Evolutionary conservation across 179 eudicot genomes (phyloP).

Genomic region (Spinacia oleracea): DNA sequence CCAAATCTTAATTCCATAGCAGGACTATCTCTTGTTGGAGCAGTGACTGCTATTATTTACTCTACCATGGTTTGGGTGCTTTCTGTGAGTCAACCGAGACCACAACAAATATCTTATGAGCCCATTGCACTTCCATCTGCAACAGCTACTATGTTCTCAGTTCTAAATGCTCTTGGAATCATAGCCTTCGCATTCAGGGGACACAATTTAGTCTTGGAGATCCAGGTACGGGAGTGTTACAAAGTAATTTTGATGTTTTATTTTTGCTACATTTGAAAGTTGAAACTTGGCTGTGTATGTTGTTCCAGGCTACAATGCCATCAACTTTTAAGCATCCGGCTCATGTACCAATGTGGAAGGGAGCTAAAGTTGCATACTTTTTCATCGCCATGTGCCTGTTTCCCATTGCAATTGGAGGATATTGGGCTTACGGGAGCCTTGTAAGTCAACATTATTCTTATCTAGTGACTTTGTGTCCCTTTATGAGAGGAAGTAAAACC

Average conservation of each 20-base stretch:
- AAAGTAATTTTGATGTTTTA: background rate
- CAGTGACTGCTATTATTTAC: conserved; percentile 90
- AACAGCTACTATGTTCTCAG: conserved; percentile 68
- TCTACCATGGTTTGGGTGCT: conserved; percentile 95
- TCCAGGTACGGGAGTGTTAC: conserved; percentile 58
- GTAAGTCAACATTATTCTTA: conserved; percentile 42
- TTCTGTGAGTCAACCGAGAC: conserved; percentile 80
- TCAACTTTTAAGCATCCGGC: conserved; percentile 99
- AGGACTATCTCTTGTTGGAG: conserved; percentile 92
- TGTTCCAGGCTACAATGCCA: conserved; percentile 91
- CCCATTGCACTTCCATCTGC: conserved; percentile 68
- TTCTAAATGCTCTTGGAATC: conserved; percentile 88
- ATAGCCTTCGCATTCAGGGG: conserved; percentile 94
- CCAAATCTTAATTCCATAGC: conserved; percentile 98
- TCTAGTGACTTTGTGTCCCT: background rate
- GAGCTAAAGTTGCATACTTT: conserved; percentile 90
- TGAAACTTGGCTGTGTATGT: too few relatives aligned
- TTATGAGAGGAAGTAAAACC: too few relatives aligned
- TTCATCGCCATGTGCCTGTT: conserved; percentile 88
- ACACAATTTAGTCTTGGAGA: conserved; percentile 85
- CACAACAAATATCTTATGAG: conserved; percentile 66
- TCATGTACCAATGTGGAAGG: conserved; percentile 99
- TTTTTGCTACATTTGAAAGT: conserved; percentile 13
- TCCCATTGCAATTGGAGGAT: conserved; percentile 93
- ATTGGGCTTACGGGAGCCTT: conserved; percentile 94